Evolutionary conservation across 345 rosid species (phyloP).

Genomic region (Melastoma malabathricum): DNA sequence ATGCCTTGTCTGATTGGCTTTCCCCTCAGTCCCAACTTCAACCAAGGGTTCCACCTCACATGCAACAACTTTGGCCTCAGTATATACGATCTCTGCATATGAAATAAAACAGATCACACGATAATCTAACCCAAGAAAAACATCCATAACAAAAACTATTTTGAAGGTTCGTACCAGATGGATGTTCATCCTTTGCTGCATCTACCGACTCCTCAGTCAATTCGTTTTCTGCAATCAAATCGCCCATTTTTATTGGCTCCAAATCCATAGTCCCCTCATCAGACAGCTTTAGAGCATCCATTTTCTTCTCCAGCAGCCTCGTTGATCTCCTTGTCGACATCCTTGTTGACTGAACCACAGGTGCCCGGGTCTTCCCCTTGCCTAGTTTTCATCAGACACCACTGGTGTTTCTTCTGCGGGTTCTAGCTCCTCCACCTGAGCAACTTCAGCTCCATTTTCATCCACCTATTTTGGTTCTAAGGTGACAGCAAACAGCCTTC

Average conservation of each 20-base stretch:
- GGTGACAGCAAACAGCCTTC: neutral
- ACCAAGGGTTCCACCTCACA: neutral
- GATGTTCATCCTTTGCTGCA: slow-evolving; percentile 11
- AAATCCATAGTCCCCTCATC: slow-evolving; percentile 14
- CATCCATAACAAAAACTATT: neutral
- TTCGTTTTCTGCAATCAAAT: slow-evolving; percentile 10
- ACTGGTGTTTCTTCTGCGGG: slow-evolving; percentile 14
- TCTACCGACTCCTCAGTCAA: slow-evolving; percentile 3
- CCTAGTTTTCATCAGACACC: slow-evolving; percentile 5
- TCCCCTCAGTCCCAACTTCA: slow-evolving; percentile 18
- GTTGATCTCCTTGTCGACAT: slow-evolving; percentile 59
- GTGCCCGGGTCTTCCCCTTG: slow-evolving; percentile 9
- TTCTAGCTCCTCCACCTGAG: slow-evolving; percentile 2
- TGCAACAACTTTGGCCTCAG: no score
- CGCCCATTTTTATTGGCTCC: slow-evolving; percentile 13
- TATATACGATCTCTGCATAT: slow-evolving; percentile 10
- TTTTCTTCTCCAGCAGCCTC: slow-evolving; percentile 48
- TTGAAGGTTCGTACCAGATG: slow-evolving; percentile 13
- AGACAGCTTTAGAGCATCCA: slow-evolving; percentile 42
- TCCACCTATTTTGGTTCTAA: neutral
- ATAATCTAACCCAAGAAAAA: no score
- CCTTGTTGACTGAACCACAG: slow-evolving; percentile 20
- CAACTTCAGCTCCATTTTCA: no score
- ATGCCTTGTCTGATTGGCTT: neutral
- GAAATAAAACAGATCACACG: no score